Percentiles rank a stretch among this genome's conserved stretches.
These are phyloP conservation scores for Penicillium brevicompactum DNA, from an alignment of 2,329 filamentous ascomycete species.

Conservation along the genomic window DNA sequence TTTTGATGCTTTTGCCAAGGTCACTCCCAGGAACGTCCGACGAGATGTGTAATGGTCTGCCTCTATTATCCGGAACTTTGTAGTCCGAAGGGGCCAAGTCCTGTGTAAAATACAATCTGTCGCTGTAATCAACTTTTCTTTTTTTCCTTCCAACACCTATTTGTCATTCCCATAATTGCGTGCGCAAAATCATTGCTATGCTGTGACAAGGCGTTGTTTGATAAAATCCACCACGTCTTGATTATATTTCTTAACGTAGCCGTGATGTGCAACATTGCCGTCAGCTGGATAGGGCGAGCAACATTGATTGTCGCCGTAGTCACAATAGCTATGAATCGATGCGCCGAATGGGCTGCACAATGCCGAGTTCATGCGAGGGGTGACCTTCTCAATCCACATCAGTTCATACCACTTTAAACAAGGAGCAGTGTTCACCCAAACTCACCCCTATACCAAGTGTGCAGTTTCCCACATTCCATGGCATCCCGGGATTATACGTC, in stretches of 20 bases:
- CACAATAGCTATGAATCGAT: conserved; percentile 20
- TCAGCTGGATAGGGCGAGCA: conserved; percentile 11
- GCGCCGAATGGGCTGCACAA: conserved; percentile 18
- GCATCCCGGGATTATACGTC: conserved; percentile 18
- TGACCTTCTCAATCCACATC: neutral
- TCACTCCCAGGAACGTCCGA: neutral
- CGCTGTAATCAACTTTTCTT: neutral
- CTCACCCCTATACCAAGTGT: conserved; percentile 21
- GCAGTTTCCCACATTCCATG: conserved; percentile 22
- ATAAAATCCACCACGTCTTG: conserved; percentile 22
- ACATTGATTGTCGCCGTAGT: conserved; percentile 16
- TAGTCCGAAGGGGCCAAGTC: no score
- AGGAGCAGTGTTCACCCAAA: neutral
- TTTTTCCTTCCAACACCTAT: neutral
- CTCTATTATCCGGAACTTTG: neutral
- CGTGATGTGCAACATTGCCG: conserved; percentile 15
- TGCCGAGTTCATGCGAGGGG: conserved; percentile 7
- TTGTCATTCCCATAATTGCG: neutral
- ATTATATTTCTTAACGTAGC: conserved; percentile 14
- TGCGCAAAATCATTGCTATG: neutral
- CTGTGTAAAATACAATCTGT: neutral
- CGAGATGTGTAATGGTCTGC: neutral
- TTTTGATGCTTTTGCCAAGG: neutral
- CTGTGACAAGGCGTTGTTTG: conserved; percentile 3
- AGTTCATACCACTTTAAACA: neutral